These are phyloP conservation scores for Paramecium primaurelia DNA, from an alignment of 73 alveolate species.

Conservation along the genomic window DNA sequence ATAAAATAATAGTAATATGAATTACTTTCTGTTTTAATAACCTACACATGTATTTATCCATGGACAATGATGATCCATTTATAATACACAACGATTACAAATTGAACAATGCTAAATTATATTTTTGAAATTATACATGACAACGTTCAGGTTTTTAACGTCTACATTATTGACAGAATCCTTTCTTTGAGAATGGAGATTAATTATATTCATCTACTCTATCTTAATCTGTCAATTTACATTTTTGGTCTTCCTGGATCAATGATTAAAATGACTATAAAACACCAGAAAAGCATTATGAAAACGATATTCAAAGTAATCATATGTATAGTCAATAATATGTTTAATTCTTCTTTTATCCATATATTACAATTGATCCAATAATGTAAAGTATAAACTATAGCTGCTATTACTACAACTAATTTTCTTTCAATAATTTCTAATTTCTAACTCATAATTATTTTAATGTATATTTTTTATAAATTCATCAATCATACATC, in stretches of 20 bases:
- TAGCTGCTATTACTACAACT: background rate
- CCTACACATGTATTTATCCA: slow-evolving; percentile 68
- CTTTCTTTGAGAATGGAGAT: background rate
- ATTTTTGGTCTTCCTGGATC: slow-evolving; percentile 44
- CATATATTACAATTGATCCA: background rate
- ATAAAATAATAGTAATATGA: slow-evolving; percentile 47
- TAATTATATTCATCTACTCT: background rate
- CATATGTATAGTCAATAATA: background rate
- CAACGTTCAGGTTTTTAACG: slow-evolving; percentile 60
- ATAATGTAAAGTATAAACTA: background rate
- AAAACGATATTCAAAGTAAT: background rate
- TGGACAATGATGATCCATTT: slow-evolving; percentile 71
- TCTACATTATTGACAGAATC: background rate
- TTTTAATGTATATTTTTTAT: background rate
- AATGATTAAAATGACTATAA: background rate
- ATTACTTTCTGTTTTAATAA: slow-evolving; percentile 46
- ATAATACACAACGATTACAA: slow-evolving; percentile 59
- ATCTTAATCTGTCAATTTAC: background rate
- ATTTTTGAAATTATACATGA: slow-evolving; percentile 24
- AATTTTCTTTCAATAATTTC: background rate
- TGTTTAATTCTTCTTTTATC: background rate
- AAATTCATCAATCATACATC: background rate
- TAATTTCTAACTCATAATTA: background rate
- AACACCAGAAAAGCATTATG: slow-evolving; percentile 22
- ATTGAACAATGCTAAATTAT: slow-evolving; percentile 55